Percentiles rank a stretch among this genome's conserved stretches.
Evolutionary conservation across 2,329 filamentous ascomycete species (phyloP).

Genomic region (Rhytidhysteron rufulum): DNA sequence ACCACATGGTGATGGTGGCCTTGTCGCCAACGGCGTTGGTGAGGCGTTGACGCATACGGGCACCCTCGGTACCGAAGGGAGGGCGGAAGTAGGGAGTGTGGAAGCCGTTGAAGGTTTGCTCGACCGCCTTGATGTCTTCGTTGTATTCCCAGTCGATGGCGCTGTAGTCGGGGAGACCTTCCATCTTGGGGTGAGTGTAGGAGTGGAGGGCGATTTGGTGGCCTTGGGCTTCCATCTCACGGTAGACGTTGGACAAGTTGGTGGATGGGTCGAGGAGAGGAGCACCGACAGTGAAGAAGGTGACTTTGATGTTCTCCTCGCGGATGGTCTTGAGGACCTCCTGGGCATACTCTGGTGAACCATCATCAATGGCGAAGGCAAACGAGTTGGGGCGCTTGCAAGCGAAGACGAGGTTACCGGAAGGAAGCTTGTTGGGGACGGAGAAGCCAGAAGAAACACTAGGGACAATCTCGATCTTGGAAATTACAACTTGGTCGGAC

Average conservation of each 20-base stretch:
- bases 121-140: conserved; percentile 52
- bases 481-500: conserved; percentile 47
- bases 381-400: conserved; percentile 68
- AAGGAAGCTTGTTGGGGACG: conserved; percentile 59
- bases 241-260: conserved; percentile 62
- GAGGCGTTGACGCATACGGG: conserved; percentile 61
- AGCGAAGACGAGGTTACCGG: conserved; percentile 57
- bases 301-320: conserved; percentile 60
- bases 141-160: conserved; percentile 61
- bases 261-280: conserved; percentile 57
- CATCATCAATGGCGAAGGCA: conserved; percentile 70
- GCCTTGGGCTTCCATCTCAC: conserved; percentile 57
- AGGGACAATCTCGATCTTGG: conserved; percentile 59
- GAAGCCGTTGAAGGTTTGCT: conserved; percentile 31
- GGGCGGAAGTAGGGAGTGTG: conserved; percentile 60
- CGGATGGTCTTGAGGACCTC: conserved; percentile 60
- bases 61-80: conserved; percentile 65
- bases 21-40: conserved; percentile 45
- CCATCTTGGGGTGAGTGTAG: conserved; percentile 66
- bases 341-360: conserved; percentile 56
- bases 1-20: conserved; percentile 63
- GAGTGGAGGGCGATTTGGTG: conserved; percentile 68
- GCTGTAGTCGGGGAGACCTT: conserved; percentile 50
- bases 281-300: conserved; percentile 67
- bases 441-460: conserved; percentile 49